Base-by-base conservation (phyloP, 2,329 filamentous ascomycete genomes). In the Trichoderma simmonsii region DNA sequence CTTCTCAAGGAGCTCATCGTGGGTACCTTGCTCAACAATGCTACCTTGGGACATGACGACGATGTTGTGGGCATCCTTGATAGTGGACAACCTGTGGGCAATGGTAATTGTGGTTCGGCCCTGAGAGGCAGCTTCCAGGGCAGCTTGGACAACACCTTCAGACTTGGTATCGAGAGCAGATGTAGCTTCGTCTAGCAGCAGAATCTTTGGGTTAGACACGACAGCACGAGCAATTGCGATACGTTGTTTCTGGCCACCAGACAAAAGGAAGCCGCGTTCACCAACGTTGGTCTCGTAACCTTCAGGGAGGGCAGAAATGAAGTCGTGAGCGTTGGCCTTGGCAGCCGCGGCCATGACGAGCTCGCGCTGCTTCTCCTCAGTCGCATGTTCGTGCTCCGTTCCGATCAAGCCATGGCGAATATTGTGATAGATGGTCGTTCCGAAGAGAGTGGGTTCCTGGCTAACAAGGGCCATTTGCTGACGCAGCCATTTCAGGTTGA, bases 61-160 rank as follows among this genome's bases (percentile, higher is more conserved):
- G 75, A 99, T 99, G 78, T 97, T 98, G 81, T 98, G 93, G 0
- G 95, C 95, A 74, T 94, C 91, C 81, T 91, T 94, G 84, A 99
- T 97, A 7, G 96, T 99, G 0, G 94, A 97, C 11, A 99, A 86
- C 76, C 95, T 91, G 83, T 99, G 96, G 60, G 96, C 96, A 81
- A 99, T 98, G 6, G 95, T 93, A 76, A 98, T 97, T 2, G 96
- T 98, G 0, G 96, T 99, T 70, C 96, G 89, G 30, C 95, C 95
- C 74, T 92, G 87, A 1, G 95, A 88, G 28, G 95, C 96, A 65
- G 89, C 92, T 77, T 98, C 95, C 11, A 99, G 86, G 26, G 96
- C 96, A 62, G 93, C 93, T 81, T 98, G 96, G 1, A 99, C 95
- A 14, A 97, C 92, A 56, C 93, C 94, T 83, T 99, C 96, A 0